Evolutionary conservation across 192 early-diverging fungal species (phyloP), one percentile per base, ranked within the genome.

Genomic region (Podila epicladia): DNA sequence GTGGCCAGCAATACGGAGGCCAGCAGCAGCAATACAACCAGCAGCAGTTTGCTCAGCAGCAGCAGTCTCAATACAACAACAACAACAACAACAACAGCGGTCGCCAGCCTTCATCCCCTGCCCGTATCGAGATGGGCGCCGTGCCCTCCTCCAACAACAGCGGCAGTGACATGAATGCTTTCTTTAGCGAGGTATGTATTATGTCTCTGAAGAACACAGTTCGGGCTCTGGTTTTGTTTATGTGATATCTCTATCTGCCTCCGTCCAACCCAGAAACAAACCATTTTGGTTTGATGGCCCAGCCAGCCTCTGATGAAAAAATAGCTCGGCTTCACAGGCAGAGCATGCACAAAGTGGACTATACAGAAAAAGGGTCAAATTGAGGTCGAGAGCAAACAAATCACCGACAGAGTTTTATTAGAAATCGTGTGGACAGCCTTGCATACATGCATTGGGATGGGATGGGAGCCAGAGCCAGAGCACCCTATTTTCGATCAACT

Each of bases 21-120:
- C 67, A 69, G 37, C 72, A 74, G 37, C 65, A 74, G 48, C 37
- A 64, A 4, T 17, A 32, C 13, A 53, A 70, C 11, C 67, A 75
- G n/a, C 74, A 76, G 33, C 74, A 76, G 58, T 75, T 75, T 50
- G 73, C 73, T 58, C 75, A 78, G 64, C 66, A 78, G 57, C 69
- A 71, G 41, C 69, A 71, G 45, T 22, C 55, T 6, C 75, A 78
- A 37, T 72, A 72, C 35, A 61, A 71, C 9, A 15, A 35, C 9
- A 24, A 35, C 15, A 45, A 35, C 35, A 61, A 71, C 9, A 15
- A 35, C 9, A 24, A 35, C 15, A 45, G 26, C 45, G 71, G 67
- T 35, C 33, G 57, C 26, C 71, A 55, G 41, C 62, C 28, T 37
- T 66, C 77, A 20, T 69, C 69, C 13, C 77, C 77, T 6, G 62